These are phyloP conservation scores for Agrocybe praecox DNA, from an alignment of 768 basidiomycete genomes.

Conservation along the genomic window DNA sequence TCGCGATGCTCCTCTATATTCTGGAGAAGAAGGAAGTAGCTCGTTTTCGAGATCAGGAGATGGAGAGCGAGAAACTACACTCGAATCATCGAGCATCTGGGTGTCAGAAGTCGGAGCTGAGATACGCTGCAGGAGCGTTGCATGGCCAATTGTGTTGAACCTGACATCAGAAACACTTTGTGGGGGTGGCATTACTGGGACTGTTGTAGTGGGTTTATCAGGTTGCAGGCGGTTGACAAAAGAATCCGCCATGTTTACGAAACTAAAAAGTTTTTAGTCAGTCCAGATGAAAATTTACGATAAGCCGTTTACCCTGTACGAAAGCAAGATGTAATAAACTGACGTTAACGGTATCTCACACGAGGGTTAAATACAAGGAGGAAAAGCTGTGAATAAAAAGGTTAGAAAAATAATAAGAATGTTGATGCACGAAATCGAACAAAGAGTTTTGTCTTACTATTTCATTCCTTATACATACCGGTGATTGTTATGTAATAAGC, in stretches of 20 bases:
- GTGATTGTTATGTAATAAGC: no score
- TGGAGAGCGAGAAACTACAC: slow-evolving; percentile 3
- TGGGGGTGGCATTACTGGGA: slow-evolving; percentile 14
- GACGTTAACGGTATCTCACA: no score
- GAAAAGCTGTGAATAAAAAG: background rate
- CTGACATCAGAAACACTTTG: slow-evolving; percentile 44
- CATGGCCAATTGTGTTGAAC: slow-evolving; percentile 59
- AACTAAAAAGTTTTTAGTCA: background rate
- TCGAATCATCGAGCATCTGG: background rate
- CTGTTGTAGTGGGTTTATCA: background rate
- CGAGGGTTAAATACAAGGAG: background rate
- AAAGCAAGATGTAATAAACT: no score
- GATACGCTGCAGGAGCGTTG: slow-evolving; percentile 54
- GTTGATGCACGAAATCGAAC: background rate
- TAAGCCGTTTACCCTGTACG: no score
- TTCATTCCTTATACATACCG: no score
- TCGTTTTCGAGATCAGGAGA: slow-evolving; percentile 5
- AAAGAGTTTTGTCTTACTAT: background rate
- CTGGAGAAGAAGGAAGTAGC: background rate
- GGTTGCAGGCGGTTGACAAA: background rate
- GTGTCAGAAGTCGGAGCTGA: slow-evolving; percentile 32
- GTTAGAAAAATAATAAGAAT: background rate
- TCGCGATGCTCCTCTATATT: background rate
- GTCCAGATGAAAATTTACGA: background rate
- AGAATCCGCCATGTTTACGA: background rate